Evolutionary conservation across 2,329 filamentous ascomycete genomes (phyloP).

Genomic region (Cladosporium austrohemisphaericum): DNA sequence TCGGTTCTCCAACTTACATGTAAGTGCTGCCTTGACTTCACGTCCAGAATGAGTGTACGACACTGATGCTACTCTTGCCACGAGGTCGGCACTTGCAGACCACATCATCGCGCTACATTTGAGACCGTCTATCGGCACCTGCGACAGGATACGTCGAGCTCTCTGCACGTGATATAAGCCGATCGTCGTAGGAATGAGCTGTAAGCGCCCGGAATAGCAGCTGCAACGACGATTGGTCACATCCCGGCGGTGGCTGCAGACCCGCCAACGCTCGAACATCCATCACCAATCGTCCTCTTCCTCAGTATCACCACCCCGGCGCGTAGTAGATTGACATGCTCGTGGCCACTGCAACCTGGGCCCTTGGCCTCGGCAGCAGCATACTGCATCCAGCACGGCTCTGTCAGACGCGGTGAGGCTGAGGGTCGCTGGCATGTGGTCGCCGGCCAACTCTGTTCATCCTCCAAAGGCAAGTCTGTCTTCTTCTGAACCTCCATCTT

Average conservation of each 20-base stretch:
- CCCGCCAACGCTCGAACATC: neutral
- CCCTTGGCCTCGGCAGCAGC: slow-evolving; percentile 11
- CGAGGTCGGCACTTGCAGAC: too few species aligned
- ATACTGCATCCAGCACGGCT: slow-evolving; percentile 1
- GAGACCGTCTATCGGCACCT: too few species aligned
- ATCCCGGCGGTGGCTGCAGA: neutral
- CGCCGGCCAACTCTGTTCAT: slow-evolving; percentile 2
- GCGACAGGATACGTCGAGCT: neutral
- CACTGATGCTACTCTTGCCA: too few species aligned
- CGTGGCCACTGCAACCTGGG: slow-evolving; percentile 12
- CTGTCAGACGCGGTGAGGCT: slow-evolving; percentile 12
- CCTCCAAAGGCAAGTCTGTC: slow-evolving; percentile 8
- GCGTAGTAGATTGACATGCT: slow-evolving; percentile 12
- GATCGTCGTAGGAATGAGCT: slow-evolving; percentile 6
- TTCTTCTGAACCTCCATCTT: neutral
- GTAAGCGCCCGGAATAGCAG: slow-evolving; percentile 9
- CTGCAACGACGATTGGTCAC: neutral
- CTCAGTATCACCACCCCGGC: slow-evolving; percentile 8
- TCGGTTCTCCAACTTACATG: too few species aligned
- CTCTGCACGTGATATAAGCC: slow-evolving; percentile 4
- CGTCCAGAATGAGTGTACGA: too few species aligned
- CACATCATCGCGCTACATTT: too few species aligned
- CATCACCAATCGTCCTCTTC: slow-evolving; percentile 9
- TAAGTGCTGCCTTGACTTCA: too few species aligned
- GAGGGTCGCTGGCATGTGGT: slow-evolving; percentile 3